Evolutionary conservation across 257 asterid genomes (phyloP).

Genomic region (Mentha longifolia): DNA sequence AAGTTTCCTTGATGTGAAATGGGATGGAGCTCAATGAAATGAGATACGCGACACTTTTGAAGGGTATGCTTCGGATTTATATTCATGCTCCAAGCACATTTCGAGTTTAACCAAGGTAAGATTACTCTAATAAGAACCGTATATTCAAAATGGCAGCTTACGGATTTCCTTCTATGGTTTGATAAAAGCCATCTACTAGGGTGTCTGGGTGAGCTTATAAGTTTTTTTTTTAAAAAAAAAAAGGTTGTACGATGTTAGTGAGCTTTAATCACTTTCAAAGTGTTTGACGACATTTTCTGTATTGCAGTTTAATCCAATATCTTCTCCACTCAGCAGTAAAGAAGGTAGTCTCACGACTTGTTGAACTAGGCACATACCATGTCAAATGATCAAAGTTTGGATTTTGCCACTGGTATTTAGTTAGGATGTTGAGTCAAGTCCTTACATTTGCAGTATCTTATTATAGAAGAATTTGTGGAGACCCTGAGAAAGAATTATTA

Average conservation of each 20-base stretch:
- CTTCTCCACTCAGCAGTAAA: too few relatives aligned
- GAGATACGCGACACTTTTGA: conserved; percentile 7
- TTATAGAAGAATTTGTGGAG: conserved; percentile 14
- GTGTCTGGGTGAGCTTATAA: neutral
- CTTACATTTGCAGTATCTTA: conserved; percentile 14
- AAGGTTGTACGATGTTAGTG: too few relatives aligned
- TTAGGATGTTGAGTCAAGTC: neutral
- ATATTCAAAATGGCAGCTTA: neutral
- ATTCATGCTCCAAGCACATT: conserved; percentile 6
- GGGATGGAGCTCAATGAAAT: conserved; percentile 11
- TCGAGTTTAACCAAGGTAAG: neutral
- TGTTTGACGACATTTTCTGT: too few relatives aligned
- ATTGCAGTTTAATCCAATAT: too few relatives aligned
- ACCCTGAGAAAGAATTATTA: neutral
- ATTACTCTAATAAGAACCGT: conserved; percentile 7
- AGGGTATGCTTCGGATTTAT: conserved; percentile 28
- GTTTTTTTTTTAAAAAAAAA: neutral
- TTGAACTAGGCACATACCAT: too few relatives aligned
- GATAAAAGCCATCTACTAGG: neutral
- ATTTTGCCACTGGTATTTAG: too few relatives aligned
- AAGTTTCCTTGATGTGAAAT: conserved; percentile 26
- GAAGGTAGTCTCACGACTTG: too few relatives aligned
- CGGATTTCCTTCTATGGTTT: neutral
- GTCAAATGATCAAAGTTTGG: too few relatives aligned
- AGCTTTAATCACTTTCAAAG: too few relatives aligned